Conservation (phyloP, 2,329 filamentous ascomycete genomes). For the Colletotrichum sp. region DNA sequence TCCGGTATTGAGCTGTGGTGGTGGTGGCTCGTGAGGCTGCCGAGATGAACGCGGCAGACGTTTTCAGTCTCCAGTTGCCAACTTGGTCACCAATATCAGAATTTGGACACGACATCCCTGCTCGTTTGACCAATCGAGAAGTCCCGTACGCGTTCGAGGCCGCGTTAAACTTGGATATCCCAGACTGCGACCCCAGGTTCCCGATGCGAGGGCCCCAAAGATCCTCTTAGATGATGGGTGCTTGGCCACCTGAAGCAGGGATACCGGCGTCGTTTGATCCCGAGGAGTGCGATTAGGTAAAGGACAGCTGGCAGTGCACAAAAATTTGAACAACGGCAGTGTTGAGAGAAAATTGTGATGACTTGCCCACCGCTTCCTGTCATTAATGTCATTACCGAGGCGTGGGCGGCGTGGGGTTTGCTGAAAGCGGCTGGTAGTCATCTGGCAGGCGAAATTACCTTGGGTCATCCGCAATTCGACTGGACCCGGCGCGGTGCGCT, state of each 20-base stretch:
- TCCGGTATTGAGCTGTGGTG: neutral
- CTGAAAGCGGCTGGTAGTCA: constrained; percentile 16
- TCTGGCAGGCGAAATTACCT: constrained; percentile 19
- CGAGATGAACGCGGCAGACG: constrained; percentile 3
- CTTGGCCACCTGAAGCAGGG: constrained; percentile 5
- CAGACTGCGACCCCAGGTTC: constrained; percentile 12
- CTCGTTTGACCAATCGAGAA: neutral
- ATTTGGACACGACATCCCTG: constrained; percentile 7
- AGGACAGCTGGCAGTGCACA: neutral
- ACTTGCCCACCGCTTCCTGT: constrained; percentile 12
- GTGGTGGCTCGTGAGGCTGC: constrained; percentile 7
- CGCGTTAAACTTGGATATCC: constrained; percentile 8
- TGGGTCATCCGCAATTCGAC: constrained; percentile 21
- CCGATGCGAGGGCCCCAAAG: neutral
- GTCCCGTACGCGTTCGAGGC: neutral
- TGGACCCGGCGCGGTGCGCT: neutral
- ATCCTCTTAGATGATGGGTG: neutral
- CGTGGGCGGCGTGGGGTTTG: constrained; percentile 15
- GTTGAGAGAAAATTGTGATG: constrained; percentile 2
- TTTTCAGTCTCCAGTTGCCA: constrained; percentile 1
- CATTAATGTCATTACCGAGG: constrained; percentile 20
- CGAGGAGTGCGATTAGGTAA: neutral
- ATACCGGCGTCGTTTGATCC: neutral
- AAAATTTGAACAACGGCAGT: constrained; percentile 3
- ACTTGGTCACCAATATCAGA: neutral